Conservation (phyloP, 2,329 filamentous ascomycete genomes). For the Cylindrodendrum hubeiense region DNA sequence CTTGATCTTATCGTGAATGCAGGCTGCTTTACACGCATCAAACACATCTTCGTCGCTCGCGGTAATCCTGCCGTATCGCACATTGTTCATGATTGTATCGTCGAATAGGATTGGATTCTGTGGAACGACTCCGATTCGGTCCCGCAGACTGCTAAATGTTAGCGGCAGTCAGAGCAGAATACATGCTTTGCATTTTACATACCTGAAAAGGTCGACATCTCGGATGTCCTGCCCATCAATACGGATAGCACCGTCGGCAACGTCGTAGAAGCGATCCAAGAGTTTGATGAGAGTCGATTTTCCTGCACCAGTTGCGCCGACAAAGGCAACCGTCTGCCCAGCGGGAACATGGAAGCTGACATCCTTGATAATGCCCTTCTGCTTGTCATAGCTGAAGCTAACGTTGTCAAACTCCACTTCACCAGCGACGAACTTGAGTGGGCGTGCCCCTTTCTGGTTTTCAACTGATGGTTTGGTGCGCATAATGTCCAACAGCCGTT, state of each 20-base stretch:
- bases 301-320: conserved; percentile 70
- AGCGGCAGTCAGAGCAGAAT: conserved; percentile 29
- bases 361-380: conserved; percentile 68
- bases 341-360: conserved; percentile 64
- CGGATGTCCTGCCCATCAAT: conserved; percentile 70
- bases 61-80: conserved; percentile 66
- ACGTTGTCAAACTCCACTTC: conserved; percentile 68
- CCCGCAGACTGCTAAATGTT: conserved; percentile 57
- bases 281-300: conserved; percentile 71
- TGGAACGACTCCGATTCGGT: conserved; percentile 67
- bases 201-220: conserved; percentile 64
- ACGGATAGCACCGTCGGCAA: conserved; percentile 62
- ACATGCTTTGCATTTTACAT: conserved; percentile 18
- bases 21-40: conserved; percentile 66
- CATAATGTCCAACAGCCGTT: conserved; percentile 70
- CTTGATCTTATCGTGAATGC: conserved; percentile 70
- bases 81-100: conserved; percentile 70
- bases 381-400: conserved; percentile 70
- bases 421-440: conserved; percentile 64
- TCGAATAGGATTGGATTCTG: conserved; percentile 69
- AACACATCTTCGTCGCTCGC: conserved; percentile 68
- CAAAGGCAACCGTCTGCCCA: conserved; percentile 69
- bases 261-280: conserved; percentile 71
- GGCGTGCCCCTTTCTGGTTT: conserved; percentile 63
- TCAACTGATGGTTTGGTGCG: conserved; percentile 66